Percentiles rank a stretch among this genome's conserved stretches.
Evolutionary conservation across 352 stramenopile genomes (phyloP).

Genomic region (Phytophthora kernoviae): DNA sequence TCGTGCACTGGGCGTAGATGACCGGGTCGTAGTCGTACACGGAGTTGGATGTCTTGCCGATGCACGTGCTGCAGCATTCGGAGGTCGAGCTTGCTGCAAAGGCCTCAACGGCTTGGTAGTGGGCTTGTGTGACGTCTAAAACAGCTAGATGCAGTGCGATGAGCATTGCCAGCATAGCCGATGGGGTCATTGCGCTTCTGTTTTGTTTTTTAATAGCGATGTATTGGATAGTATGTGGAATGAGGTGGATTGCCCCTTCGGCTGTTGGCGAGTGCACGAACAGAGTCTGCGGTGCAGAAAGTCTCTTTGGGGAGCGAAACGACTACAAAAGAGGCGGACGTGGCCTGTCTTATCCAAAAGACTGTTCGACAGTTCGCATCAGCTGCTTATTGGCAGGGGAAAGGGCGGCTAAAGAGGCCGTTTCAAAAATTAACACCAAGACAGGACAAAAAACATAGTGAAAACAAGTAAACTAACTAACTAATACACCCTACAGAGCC

Average conservation of each 20-base stretch:
- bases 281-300: conserved; percentile 10
- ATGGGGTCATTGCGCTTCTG: background rate
- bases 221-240: conserved; percentile 8
- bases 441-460: no score
- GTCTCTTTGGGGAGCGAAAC: conserved; percentile 3
- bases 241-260: conserved; percentile 2
- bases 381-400: background rate
- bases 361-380: background rate
- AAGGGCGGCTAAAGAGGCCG: no score
- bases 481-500: no score
- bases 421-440: no score
- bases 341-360: conserved; percentile 30
- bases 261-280: conserved; percentile 16
- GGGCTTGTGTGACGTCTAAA: background rate
- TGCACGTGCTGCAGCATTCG: conserved; percentile 69
- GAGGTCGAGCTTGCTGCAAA: conserved; percentile 21
- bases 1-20: conserved; percentile 57
- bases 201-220: background rate
- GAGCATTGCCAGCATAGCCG: background rate
- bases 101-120: conserved; percentile 12
- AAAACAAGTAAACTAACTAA: no score
- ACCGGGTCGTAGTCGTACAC: conserved; percentile 74
- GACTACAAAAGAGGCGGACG: conserved; percentile 27
- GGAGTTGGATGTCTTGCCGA: conserved; percentile 62
- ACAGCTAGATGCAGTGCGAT: conserved; percentile 1